Conservation (phyloP, 1,284 basidiomycete species). For the Boletus albobrunnescens region DNA sequence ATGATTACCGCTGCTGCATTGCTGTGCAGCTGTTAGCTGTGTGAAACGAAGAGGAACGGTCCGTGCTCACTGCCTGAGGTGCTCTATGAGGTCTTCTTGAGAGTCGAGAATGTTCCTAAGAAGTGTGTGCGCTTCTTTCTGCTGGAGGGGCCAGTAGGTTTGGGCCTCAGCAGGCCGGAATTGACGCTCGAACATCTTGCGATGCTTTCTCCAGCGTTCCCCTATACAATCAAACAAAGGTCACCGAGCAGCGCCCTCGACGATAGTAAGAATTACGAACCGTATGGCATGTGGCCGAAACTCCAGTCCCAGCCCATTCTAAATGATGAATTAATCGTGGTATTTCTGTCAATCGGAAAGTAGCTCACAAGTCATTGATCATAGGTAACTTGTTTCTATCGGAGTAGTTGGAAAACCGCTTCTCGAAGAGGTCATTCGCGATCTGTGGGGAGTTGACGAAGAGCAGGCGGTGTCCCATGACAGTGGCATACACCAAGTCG, state of each 20-base stretch:
- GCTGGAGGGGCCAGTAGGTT: conserved; percentile 39
- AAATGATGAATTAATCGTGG: conserved; percentile 1
- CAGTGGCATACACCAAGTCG: conserved; percentile 31
- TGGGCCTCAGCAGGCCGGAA: conserved; percentile 39
- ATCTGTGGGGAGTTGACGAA: conserved; percentile 35
- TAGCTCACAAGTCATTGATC: conserved; percentile 32
- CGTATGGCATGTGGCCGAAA: conserved; percentile 50
- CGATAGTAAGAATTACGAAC: conserved; percentile 19
- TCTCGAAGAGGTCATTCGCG: conserved; percentile 38
- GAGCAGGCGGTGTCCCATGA: conserved; percentile 28
- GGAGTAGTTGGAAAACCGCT: conserved; percentile 29
- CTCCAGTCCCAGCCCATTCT: conserved; percentile 54
- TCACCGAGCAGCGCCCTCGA: neutral
- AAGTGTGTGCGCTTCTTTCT: conserved; percentile 38
- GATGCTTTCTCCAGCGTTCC: conserved; percentile 46
- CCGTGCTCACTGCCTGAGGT: conserved; percentile 41
- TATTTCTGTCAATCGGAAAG: neutral
- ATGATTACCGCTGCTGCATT: conserved; percentile 40
- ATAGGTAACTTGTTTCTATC: conserved; percentile 30
- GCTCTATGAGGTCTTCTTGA: conserved; percentile 38
- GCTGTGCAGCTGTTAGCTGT: conserved; percentile 22
- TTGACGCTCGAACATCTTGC: conserved; percentile 45
- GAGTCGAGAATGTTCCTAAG: conserved; percentile 37
- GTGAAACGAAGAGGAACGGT: neutral
- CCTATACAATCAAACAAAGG: conserved; percentile 24